A percentile compares a stretch with the other conserved stretches of the same genome.
phyloP scores from a whole-genome alignment of 345 rosid genomes.

The Hypericum perforatum region DNA sequence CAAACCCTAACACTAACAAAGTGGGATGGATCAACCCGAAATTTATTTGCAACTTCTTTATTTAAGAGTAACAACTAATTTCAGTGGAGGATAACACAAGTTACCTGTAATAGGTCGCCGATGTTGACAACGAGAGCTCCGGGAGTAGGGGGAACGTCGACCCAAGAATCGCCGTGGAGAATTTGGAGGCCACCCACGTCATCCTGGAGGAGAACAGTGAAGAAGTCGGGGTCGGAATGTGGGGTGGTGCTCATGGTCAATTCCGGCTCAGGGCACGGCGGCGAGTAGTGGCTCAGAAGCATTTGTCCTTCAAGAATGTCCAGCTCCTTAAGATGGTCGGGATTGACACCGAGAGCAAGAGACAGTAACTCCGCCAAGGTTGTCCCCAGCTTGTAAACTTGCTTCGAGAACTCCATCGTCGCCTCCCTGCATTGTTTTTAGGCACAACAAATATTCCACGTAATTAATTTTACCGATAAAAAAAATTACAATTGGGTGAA shows the following conservation, averaged over 20 bases:
- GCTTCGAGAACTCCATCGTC: constrained; percentile 7
- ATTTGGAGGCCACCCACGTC: constrained; percentile 14
- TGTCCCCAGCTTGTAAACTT: background rate
- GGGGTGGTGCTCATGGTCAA: constrained; percentile 4
- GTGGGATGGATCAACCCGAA: too few species aligned
- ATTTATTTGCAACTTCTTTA: too few species aligned
- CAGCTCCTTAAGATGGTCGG: constrained; percentile 9
- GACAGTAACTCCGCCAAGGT: constrained; percentile 12
- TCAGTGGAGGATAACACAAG: too few species aligned
- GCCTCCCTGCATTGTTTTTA: constrained; percentile 5
- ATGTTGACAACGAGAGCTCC: constrained; percentile 12
- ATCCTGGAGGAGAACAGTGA: constrained; percentile 14
- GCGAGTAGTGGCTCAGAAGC: constrained; percentile 12
- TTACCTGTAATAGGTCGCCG: constrained; percentile 15
- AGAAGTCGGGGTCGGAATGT: constrained; percentile 12
- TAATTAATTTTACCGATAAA: too few species aligned
- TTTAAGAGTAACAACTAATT: too few species aligned
- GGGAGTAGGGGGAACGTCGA: constrained; percentile 10
- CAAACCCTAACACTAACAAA: too few species aligned
- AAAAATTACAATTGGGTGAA: too few species aligned
- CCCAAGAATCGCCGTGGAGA: constrained; percentile 11
- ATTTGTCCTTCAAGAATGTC: constrained; percentile 9
- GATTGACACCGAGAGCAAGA: constrained; percentile 11
- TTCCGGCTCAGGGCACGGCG: constrained; percentile 18
- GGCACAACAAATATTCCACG: background rate